Evolutionary conservation across 148 eudicot genomes (phyloP).

Genomic region (Mesembryanthemum crystallinum): DNA sequence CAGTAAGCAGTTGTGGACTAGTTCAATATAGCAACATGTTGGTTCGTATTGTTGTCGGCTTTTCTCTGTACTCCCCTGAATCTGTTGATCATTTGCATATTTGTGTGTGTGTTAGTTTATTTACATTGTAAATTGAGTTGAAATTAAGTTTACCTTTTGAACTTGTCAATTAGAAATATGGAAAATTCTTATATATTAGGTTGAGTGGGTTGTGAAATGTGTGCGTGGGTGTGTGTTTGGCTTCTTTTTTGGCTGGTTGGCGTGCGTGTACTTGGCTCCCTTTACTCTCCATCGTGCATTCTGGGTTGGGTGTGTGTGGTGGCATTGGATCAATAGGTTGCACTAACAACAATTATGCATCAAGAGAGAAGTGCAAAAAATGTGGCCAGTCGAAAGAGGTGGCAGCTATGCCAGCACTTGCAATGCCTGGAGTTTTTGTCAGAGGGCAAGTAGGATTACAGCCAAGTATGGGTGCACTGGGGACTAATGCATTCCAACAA

Average conservation of each 20-base stretch:
- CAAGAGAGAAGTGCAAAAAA: slow-evolving; percentile 89
- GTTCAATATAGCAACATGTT: not conserved
- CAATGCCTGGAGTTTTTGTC: slow-evolving; percentile 62
- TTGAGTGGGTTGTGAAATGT: slow-evolving; percentile 47
- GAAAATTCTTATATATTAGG: slow-evolving; percentile 28
- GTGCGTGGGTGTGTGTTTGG: slow-evolving; percentile 45
- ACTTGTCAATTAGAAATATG: slow-evolving; percentile 14
- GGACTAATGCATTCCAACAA: slow-evolving; percentile 40
- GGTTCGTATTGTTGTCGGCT: not conserved
- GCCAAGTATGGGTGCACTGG: slow-evolving; percentile 39
- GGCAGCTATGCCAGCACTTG: slow-evolving; percentile 76
- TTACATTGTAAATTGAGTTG: not conserved
- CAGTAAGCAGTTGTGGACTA: not conserved
- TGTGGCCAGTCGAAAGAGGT: slow-evolving; percentile 80
- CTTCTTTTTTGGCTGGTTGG: slow-evolving; percentile 55
- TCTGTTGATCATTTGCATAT: not conserved
- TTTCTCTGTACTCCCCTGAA: not conserved
- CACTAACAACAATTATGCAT: slow-evolving; percentile 97
- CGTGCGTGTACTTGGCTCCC: slow-evolving; percentile 62
- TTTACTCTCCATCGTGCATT: slow-evolving; percentile 57
- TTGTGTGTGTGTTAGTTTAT: not conserved
- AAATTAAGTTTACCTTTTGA: not conserved
- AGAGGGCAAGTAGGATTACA: slow-evolving; percentile 50
- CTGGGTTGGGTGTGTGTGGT: slow-evolving; percentile 77
- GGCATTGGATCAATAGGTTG: slow-evolving; percentile 78